Evolutionary conservation across 2,329 filamentous ascomycete species (phyloP).

Genomic region (Colletotrichum simmondsii): DNA sequence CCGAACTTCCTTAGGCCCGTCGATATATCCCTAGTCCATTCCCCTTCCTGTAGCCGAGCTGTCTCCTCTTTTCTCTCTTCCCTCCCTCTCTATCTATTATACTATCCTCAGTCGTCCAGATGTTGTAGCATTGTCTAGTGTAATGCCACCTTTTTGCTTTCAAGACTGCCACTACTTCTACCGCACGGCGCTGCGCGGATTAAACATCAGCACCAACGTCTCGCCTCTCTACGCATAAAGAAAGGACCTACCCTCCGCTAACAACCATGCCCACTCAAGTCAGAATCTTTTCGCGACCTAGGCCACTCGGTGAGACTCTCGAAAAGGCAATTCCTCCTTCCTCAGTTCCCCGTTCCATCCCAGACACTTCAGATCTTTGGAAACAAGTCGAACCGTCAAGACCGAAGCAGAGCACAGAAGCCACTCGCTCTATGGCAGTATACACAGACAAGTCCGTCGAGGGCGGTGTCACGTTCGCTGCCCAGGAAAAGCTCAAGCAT

Average conservation of each 20-base stretch:
- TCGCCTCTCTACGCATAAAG: conserved; percentile 78
- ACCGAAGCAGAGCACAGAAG: background rate
- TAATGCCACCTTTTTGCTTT: conserved; percentile 84
- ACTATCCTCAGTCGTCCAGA: conserved; percentile 17
- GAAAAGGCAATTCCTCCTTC: conserved; percentile 54
- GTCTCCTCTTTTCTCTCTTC: background rate
- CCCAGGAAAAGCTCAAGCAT: conserved; percentile 89
- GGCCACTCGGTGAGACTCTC: conserved; percentile 78
- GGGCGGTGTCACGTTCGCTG: conserved; percentile 86
- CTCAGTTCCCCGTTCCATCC: conserved; percentile 52
- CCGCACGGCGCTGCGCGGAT: conserved; percentile 86
- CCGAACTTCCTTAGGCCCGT: conserved; percentile 32
- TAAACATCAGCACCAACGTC: conserved; percentile 84
- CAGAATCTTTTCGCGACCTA: conserved; percentile 67
- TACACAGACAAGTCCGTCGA: conserved; percentile 64
- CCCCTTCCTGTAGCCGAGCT: conserved; percentile 2
- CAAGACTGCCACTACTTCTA: conserved; percentile 96
- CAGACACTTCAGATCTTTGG: conserved; percentile 44
- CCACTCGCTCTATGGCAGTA: conserved; percentile 59
- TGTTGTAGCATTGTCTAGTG: conserved; percentile 48
- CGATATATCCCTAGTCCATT: conserved; percentile 28
- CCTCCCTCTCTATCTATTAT: background rate
- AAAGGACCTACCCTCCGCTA: conserved; percentile 37
- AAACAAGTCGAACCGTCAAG: conserved; percentile 22
- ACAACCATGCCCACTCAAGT: conserved; percentile 50